Conservation (phyloP, 163 green algal species). For the Trebouxia gelatinosa region DNA sequence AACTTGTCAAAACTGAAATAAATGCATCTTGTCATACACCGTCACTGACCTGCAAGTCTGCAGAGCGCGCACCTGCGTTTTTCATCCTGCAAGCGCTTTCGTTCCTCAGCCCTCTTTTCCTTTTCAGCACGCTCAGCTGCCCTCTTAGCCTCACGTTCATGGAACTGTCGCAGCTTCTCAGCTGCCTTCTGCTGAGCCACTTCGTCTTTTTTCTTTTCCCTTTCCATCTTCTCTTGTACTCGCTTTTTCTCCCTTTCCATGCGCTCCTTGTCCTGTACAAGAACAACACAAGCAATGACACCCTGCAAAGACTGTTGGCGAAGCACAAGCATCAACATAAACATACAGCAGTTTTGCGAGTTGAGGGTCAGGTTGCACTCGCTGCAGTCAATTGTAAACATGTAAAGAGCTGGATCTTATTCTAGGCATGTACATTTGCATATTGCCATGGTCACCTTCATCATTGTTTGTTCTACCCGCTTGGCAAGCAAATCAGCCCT, state of each 20-base stretch:
- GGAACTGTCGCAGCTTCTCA: conserved; percentile 11
- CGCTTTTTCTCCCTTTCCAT: conserved; percentile 48
- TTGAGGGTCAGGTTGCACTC: too few relatives aligned
- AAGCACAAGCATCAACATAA: too few relatives aligned
- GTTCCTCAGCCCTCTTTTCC: conserved; percentile 55
- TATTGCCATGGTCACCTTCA: too few relatives aligned
- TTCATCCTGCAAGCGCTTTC: conserved; percentile 45
- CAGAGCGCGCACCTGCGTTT: conserved; percentile 28
- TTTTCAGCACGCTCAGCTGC: conserved; percentile 27
- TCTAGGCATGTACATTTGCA: too few relatives aligned
- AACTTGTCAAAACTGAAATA: too few relatives aligned
- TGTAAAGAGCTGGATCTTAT: too few relatives aligned
- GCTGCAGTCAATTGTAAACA: too few relatives aligned
- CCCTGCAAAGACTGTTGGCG: neutral
- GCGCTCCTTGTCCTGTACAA: conserved; percentile 39
- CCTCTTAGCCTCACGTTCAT: conserved; percentile 17
- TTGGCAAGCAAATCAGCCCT: neutral
- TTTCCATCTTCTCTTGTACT: conserved; percentile 46
- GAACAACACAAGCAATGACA: too few relatives aligned
- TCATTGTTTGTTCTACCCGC: conserved; percentile 28
- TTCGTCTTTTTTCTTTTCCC: conserved; percentile 49
- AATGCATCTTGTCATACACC: too few relatives aligned
- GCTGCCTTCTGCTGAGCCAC: conserved; percentile 14
- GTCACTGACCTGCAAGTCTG: too few relatives aligned
- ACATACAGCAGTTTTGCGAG: too few relatives aligned